These are phyloP conservation scores for Elymus sibiricus DNA, from an alignment of 176 grass and related monocot genomes.

Conservation along the genomic window DNA sequence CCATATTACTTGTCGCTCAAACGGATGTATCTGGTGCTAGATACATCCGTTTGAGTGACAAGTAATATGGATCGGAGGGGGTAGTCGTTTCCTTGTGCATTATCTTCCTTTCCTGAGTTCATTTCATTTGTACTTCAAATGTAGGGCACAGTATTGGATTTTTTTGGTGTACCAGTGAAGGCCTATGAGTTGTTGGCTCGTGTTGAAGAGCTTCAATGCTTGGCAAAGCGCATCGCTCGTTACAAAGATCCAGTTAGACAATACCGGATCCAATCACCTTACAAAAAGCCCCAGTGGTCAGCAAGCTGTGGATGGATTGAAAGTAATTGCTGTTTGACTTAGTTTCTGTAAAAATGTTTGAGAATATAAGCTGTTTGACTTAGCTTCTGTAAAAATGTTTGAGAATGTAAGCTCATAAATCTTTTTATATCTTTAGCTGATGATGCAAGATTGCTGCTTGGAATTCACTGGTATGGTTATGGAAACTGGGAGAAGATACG, in stretches of 20 bases:
- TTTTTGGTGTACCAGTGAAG: conserved; percentile 96
- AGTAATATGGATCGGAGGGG: conserved; percentile 46
- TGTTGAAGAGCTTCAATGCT: conserved; percentile 94
- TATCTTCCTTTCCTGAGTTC: conserved; percentile 16
- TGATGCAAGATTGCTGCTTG: no score
- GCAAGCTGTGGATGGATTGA: conserved; percentile 96
- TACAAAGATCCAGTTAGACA: conserved; percentile 98
- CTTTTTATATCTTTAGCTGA: no score
- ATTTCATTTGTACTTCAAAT: conserved; percentile 25
- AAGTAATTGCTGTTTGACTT: conserved; percentile 59
- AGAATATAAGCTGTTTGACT: conserved; percentile 7
- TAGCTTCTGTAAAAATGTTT: conserved; percentile 16
- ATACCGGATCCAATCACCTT: conserved; percentile 81
- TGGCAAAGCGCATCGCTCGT: conserved; percentile 86
- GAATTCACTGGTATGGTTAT: no score
- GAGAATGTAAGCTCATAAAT: conserved; percentile 19
- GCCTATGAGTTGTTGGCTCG: conserved; percentile 77
- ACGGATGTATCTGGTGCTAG: no score
- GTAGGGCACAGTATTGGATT: conserved; percentile 91
- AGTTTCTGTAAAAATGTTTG: conserved; percentile 7
- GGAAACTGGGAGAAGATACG: no score
- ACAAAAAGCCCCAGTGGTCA: conserved; percentile 98
- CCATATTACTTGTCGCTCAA: no score
- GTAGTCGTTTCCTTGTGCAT: not conserved
- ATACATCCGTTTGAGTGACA: conserved; percentile 42